These are phyloP conservation scores for Kwoniella mangroviensis DNA, from an alignment of 768 basidiomycete genomes.

Conservation along the genomic window DNA sequence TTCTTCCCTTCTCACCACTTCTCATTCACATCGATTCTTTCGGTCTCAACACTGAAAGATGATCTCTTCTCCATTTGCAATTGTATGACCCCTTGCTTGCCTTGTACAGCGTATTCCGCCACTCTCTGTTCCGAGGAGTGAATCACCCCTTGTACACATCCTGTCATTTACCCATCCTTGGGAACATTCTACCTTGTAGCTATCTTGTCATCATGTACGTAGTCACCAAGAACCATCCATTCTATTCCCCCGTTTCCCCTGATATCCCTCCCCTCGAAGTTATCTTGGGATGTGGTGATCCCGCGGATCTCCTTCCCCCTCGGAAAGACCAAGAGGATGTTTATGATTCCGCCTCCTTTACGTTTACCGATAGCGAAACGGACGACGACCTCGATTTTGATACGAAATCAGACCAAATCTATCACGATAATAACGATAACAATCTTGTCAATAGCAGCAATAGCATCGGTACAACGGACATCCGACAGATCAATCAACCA, in stretches of 20 bases:
- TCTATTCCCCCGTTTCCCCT: background rate
- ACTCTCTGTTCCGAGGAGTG: background rate
- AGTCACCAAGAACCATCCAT: background rate
- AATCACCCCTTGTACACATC: background rate
- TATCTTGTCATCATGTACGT: background rate
- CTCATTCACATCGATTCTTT: too few species aligned
- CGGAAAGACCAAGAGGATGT: background rate
- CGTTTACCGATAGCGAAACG: background rate
- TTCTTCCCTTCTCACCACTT: too few species aligned
- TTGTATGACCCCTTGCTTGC: background rate
- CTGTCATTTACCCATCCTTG: background rate
- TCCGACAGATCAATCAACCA: background rate
- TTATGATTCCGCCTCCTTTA: too few species aligned
- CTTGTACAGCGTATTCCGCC: background rate
- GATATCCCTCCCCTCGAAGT: background rate
- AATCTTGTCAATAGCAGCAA: background rate
- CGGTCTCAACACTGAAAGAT: background rate
- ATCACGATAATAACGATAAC: background rate
- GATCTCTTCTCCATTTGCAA: background rate
- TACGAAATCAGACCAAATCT: background rate
- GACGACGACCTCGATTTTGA: background rate
- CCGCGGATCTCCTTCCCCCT: background rate
- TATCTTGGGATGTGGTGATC: background rate
- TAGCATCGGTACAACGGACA: background rate
- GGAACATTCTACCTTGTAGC: too few species aligned